Evolutionary conservation across 2,329 filamentous ascomycete genomes (phyloP).

Genomic region (Trichoderma koningiopsis): DNA sequence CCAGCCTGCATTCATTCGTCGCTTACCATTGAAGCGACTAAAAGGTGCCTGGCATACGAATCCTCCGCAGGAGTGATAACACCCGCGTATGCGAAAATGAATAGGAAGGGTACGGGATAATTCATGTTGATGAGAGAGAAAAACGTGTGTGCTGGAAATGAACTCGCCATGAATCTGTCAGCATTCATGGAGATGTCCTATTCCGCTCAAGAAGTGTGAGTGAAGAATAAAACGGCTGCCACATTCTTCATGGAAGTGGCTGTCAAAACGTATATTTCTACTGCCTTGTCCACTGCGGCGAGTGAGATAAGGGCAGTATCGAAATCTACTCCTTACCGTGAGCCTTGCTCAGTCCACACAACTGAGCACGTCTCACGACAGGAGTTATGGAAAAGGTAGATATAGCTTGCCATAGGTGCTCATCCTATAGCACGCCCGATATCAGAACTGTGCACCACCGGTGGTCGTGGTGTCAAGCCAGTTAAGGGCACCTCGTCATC

Average conservation of each 20-base stretch:
- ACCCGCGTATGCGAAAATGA: constrained; percentile 25
- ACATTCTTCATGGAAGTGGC: neutral
- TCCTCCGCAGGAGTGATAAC: constrained; percentile 26
- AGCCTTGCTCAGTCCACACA: neutral
- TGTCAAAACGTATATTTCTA: constrained; percentile 20
- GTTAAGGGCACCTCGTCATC: constrained; percentile 50
- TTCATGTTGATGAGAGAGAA: neutral
- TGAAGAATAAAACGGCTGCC: neutral
- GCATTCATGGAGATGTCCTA: neutral
- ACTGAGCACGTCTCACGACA: neutral
- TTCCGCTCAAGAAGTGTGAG: neutral
- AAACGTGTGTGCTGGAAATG: neutral
- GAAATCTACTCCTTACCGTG: neutral
- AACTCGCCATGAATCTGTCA: neutral
- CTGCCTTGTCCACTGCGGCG: neutral
- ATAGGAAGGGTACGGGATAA: constrained; percentile 5
- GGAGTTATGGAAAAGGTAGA: neutral
- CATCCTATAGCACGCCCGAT: constrained; percentile 60
- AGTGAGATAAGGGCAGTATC: neutral
- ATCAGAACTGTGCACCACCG: constrained; percentile 48
- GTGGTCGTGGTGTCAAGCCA: constrained; percentile 54
- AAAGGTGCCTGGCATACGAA: constrained; percentile 24
- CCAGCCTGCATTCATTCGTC: constrained; percentile 18
- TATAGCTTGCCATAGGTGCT: constrained; percentile 29
- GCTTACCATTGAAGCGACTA: constrained; percentile 11